Conservation (phyloP, 306 rosid genomes). For the Delonix regia region DNA sequence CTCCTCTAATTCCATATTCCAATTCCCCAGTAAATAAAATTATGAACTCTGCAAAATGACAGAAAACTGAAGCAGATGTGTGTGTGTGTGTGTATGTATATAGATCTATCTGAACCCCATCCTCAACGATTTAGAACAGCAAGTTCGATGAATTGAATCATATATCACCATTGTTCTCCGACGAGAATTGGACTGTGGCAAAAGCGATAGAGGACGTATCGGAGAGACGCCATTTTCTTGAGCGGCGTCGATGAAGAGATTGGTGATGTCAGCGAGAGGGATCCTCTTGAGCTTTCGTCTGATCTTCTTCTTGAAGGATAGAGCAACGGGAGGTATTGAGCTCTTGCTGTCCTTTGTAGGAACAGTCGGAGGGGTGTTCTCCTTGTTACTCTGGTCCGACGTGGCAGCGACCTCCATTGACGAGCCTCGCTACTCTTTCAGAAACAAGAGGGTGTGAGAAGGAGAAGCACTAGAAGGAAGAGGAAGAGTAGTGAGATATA, state of each 20-base stretch:
- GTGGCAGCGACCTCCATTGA: conserved; percentile 25
- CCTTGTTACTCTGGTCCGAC: conserved; percentile 33
- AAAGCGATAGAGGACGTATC: conserved; percentile 6
- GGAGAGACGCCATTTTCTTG: neutral
- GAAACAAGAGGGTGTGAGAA: neutral
- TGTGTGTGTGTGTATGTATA: neutral
- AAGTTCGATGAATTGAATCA: neutral
- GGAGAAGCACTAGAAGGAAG: neutral
- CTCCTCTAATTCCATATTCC: neutral
- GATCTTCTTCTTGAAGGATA: conserved; percentile 38
- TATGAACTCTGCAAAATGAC: neutral
- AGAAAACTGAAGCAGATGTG: neutral
- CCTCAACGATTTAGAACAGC: conserved; percentile 32
- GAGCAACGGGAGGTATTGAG: conserved; percentile 2
- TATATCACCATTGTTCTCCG: conserved; percentile 6
- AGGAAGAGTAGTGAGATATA: neutral
- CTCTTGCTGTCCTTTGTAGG: conserved; percentile 7
- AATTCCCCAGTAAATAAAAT: neutral
- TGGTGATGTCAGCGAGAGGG: conserved; percentile 46
- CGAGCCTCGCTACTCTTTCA: neutral
- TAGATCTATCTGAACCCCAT: conserved; percentile 51
- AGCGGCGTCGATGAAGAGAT: conserved; percentile 10
- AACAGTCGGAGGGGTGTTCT: conserved; percentile 33
- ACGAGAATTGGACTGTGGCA: neutral
- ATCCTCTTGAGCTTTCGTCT: conserved; percentile 31